Conservation (phyloP, 2,329 filamentous ascomycete genomes). For the Pseudofabraea citricarpa region DNA sequence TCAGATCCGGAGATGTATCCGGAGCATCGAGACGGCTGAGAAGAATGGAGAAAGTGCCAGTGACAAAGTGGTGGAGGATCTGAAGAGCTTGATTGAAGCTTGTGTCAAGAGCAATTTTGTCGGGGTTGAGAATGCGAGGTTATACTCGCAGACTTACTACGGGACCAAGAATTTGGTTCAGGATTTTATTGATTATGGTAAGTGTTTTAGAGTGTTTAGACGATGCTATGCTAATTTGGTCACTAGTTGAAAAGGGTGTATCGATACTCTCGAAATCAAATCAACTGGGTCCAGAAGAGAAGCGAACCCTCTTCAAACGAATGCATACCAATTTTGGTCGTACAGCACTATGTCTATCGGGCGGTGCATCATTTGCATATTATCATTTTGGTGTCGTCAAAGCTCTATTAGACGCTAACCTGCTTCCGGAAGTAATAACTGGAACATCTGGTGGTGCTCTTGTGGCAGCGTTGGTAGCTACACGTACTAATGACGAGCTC, state of each 20-base stretch:
- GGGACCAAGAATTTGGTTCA: slow-evolving; percentile 96
- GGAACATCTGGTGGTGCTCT: slow-evolving; percentile 93
- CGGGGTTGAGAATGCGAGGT: slow-evolving; percentile 83
- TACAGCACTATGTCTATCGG: slow-evolving; percentile 87
- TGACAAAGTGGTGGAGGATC: slow-evolving; percentile 62
- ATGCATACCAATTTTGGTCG: slow-evolving; percentile 87
- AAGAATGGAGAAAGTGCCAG: slow-evolving; percentile 32
- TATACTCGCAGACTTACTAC: slow-evolving; percentile 98
- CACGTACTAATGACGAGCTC: slow-evolving; percentile 86
- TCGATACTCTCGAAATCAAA: slow-evolving; percentile 63
- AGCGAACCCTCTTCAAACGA: slow-evolving; percentile 79
- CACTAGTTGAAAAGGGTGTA: slow-evolving; percentile 58
- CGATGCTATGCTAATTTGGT: background rate
- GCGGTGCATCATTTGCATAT: slow-evolving; percentile 91
- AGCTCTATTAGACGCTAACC: slow-evolving; percentile 77
- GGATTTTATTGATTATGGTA: slow-evolving; percentile 79
- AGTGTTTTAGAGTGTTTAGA: slow-evolving; percentile 25
- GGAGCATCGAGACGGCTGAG: slow-evolving; percentile 50
- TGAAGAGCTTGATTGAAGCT: slow-evolving; percentile 74
- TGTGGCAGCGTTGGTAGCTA: slow-evolving; percentile 81
- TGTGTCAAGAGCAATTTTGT: slow-evolving; percentile 98
- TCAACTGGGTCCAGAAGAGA: slow-evolving; percentile 66
- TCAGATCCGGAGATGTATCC: slow-evolving; percentile 64
- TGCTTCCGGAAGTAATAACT: slow-evolving; percentile 90
- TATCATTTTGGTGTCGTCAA: slow-evolving; percentile 94